These are phyloP conservation scores for Aureoboletus auriporus DNA, from an alignment of 768 basidiomycete species.

Conservation along the genomic window DNA sequence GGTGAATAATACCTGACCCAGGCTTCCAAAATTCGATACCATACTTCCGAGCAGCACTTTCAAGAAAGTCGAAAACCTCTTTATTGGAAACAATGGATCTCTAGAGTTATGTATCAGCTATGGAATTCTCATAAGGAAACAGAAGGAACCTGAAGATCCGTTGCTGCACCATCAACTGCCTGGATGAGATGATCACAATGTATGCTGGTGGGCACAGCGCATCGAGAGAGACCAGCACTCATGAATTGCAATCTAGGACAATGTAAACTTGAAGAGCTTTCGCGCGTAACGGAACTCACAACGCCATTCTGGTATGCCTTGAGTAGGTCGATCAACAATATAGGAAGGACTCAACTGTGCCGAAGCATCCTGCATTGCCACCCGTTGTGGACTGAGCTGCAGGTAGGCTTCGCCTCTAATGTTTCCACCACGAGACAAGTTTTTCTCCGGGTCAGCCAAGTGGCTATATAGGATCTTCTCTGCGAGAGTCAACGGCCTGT, in stretches of 20 bases:
- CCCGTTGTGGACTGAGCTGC: constrained; percentile 86
- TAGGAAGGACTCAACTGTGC: constrained; percentile 62
- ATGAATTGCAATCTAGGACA: constrained; percentile 84
- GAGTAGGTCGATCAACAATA: constrained; percentile 1
- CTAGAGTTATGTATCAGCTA: constrained; percentile 34
- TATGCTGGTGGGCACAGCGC: constrained; percentile 86
- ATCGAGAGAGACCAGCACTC: constrained; percentile 84
- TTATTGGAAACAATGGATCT: constrained; percentile 83
- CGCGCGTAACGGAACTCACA: constrained; percentile 43
- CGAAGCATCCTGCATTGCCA: constrained; percentile 96
- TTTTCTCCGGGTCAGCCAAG: constrained; percentile 72
- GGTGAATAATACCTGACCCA: constrained; percentile 89
- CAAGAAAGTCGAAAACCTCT: constrained; percentile 96
- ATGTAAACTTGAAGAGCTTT: constrained; percentile 2
- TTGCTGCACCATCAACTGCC: constrained; percentile 82
- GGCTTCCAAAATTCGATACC: constrained; percentile 99
- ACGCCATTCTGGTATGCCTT: constrained; percentile 62
- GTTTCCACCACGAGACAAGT: constrained; percentile 57
- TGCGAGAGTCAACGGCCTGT: constrained; percentile 84
- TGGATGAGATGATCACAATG: constrained; percentile 99
- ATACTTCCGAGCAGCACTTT: constrained; percentile 86
- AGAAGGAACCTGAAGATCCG: constrained; percentile 69
- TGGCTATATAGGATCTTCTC: constrained; percentile 98
- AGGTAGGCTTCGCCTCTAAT: constrained; percentile 87
- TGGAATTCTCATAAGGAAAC: not conserved